Percentiles rank a stretch among this genome's conserved stretches.
These are phyloP conservation scores for Heliamphora exappendiculata DNA, from an alignment of 148 eudicot genomes.

Conservation along the genomic window DNA sequence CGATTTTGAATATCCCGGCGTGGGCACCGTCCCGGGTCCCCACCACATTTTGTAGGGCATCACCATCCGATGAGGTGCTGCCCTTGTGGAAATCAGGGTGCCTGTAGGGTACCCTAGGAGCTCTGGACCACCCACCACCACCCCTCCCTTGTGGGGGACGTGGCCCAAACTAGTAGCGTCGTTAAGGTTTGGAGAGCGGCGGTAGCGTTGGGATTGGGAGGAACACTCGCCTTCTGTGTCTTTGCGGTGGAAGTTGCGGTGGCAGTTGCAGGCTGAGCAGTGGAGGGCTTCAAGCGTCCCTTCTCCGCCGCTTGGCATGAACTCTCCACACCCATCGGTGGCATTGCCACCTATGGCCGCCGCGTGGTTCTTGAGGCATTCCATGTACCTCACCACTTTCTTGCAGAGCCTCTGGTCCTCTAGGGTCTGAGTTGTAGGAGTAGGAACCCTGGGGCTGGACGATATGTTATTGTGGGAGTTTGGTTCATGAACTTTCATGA, in stretches of 20 bases:
- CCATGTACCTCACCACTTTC: conserved; percentile 34
- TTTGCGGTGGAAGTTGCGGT: conserved; percentile 63
- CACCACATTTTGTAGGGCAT: conserved; percentile 34
- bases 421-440: conserved; percentile 16
- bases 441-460: too few relatives aligned
- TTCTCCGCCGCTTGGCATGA: conserved; percentile 56
- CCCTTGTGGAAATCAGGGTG: conserved; percentile 17
- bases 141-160: conserved; percentile 17
- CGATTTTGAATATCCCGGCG: conserved; percentile 45
- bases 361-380: conserved; percentile 65
- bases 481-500: conserved; percentile 36
- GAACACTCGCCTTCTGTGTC: conserved; percentile 42
- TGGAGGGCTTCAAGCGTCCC: conserved; percentile 47
- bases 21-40: too few relatives aligned
- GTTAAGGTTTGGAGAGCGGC: conserved; percentile 21
- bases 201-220: too few relatives aligned
- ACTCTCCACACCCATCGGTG: conserved; percentile 68
- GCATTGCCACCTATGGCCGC: conserved; percentile 63
- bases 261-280: conserved; percentile 63
- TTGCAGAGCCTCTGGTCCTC: conserved; percentile 27
- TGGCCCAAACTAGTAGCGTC: conserved; percentile 31
- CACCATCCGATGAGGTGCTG: conserved; percentile 28
- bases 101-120: conserved; percentile 24
- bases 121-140: conserved; percentile 17
- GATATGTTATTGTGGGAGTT: conserved; percentile 30